A percentile compares a stretch with the other conserved stretches of the same genome.
phyloP scores from a whole-genome alignment of 2,329 filamentous ascomycete genomes.

The Aspergillus vadensis region DNA sequence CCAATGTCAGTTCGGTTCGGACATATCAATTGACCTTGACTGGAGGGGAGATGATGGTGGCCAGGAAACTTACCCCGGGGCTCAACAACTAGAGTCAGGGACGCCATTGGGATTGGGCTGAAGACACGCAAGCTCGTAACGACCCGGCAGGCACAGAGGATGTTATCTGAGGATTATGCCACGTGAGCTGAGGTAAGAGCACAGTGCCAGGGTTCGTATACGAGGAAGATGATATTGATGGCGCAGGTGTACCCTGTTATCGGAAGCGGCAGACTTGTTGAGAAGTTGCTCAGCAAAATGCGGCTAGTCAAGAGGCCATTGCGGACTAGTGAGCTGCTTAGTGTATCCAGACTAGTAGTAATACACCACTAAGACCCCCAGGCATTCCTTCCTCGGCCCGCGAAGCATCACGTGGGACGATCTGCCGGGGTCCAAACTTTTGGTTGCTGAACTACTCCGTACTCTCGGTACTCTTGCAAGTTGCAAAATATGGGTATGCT shows the following conservation, averaged over 20 bases:
- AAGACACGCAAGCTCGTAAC: background rate
- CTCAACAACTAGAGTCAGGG: constrained; percentile 42
- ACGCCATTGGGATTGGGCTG: constrained; percentile 30
- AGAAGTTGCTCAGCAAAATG: background rate
- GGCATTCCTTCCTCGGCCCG: constrained; percentile 1
- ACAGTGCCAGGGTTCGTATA: background rate
- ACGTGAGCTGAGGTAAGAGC: background rate
- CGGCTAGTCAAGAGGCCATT: background rate
- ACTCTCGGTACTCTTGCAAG: no score
- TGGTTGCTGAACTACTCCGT: no score
- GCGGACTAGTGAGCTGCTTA: no score
- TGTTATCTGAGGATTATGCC: background rate
- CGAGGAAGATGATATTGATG: background rate
- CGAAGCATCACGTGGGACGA: constrained; percentile 7
- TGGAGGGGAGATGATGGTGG: background rate
- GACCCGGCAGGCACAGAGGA: background rate
- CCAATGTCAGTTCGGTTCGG: constrained; percentile 12
- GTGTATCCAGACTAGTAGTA: no score
- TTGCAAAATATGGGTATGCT: no score
- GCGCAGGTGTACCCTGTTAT: background rate
- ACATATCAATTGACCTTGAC: background rate
- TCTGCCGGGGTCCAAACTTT: background rate
- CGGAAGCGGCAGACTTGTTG: background rate
- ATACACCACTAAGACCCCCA: background rate
- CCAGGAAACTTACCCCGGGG: constrained; percentile 42